A percentile compares a stretch with the other conserved stretches of the same genome.
phyloP scores from a whole-genome alignment of 257 asterid genomes.

The Fraxinus excelsior region DNA sequence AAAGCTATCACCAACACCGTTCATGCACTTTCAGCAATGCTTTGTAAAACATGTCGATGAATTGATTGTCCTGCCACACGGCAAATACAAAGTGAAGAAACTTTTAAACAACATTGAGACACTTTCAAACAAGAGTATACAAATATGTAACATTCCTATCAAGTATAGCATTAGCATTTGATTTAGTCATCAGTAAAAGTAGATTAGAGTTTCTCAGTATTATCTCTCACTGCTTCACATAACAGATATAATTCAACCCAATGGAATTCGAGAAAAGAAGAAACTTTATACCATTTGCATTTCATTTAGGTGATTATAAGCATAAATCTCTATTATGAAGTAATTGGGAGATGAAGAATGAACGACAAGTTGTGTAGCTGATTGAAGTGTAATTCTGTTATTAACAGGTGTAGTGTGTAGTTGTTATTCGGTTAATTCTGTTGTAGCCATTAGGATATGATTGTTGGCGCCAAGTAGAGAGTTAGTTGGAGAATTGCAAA shows the following conservation, averaged over 20 bases:
- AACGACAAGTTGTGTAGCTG: no score
- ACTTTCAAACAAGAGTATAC: neutral
- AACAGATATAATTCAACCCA: neutral
- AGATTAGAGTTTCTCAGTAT: neutral
- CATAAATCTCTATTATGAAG: neutral
- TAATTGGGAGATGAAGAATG: no score
- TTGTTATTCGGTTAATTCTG: no score
- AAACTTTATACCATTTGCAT: neutral
- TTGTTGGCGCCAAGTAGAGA: no score
- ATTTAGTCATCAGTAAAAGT: neutral
- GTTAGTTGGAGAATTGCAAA: no score
- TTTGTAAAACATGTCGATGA: constrained; percentile 46
- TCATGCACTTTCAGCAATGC: constrained; percentile 37
- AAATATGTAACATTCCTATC: neutral
- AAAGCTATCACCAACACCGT: constrained; percentile 24
- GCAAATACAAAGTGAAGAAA: neutral
- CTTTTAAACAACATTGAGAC: neutral
- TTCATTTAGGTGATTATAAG: neutral
- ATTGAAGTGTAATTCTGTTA: no score
- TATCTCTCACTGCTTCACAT: neutral
- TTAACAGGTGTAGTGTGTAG: no score
- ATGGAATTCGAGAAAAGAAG: neutral
- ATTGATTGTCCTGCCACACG: constrained; percentile 43
- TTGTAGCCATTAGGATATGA: no score
- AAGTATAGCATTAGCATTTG: neutral